Percentiles rank a stretch among this genome's conserved stretches.
Conservation (phyloP, 345 rosid species). For the Euphorbia pulcherrima region DNA sequence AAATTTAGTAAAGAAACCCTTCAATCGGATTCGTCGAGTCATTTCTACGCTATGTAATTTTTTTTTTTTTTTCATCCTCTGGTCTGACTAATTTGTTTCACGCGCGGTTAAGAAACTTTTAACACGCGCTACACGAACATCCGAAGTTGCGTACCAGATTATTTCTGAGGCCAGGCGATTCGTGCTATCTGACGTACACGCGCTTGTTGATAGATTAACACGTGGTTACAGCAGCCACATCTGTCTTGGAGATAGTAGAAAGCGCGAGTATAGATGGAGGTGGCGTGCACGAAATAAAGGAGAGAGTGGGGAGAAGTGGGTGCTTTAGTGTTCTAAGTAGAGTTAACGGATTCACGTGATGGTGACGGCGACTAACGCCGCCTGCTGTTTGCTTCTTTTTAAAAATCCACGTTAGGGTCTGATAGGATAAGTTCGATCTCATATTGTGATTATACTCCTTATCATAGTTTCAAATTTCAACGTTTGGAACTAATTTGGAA, state of each 20-base stretch:
- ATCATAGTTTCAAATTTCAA: background rate
- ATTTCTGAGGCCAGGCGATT: background rate
- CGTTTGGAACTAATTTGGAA: too few relatives aligned
- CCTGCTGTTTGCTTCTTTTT: background rate
- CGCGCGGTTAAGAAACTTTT: background rate
- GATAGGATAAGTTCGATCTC: background rate
- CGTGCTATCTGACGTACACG: background rate
- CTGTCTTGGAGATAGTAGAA: background rate
- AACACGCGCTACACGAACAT: background rate
- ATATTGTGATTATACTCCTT: background rate
- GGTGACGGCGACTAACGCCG: background rate
- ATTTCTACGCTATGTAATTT: constrained; percentile 2
- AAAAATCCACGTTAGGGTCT: background rate
- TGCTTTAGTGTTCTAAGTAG: background rate
- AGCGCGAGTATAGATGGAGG: background rate
- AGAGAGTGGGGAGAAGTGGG: background rate
- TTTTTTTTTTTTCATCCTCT: too few relatives aligned
- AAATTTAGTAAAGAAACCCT: background rate
- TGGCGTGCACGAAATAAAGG: background rate
- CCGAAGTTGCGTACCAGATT: too few relatives aligned
- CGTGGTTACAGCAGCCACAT: background rate
- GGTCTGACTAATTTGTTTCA: background rate
- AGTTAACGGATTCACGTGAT: background rate
- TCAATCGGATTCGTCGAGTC: constrained; percentile 16
- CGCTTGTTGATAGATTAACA: background rate